Percentiles rank a stretch among this genome's conserved stretches.
Evolutionary conservation across 1,284 basidiomycete species (phyloP).

Genomic region (Moniliella sp.): DNA sequence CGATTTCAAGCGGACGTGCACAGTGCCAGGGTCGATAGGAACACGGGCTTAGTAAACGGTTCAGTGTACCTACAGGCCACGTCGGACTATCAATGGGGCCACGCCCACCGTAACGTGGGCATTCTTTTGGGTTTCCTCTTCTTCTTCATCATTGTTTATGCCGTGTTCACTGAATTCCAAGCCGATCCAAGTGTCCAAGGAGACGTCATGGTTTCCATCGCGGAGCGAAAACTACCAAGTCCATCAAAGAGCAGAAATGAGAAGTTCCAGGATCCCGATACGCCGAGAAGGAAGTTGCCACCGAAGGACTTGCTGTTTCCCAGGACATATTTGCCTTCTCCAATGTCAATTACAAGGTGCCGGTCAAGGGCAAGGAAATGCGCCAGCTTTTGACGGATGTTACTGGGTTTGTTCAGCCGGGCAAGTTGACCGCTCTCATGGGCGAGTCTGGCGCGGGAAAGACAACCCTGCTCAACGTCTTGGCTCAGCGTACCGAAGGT

Average conservation of each 20-base stretch:
- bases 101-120: constrained; percentile 13
- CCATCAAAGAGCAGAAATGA: background rate
- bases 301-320: constrained; percentile 1
- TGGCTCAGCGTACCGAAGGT: constrained; percentile 13
- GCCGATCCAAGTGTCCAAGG: constrained; percentile 13
- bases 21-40: too few relatives aligned
- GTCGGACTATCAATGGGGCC: background rate
- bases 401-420: constrained; percentile 14
- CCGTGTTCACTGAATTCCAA: constrained; percentile 16
- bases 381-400: constrained; percentile 35
- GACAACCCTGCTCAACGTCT: constrained; percentile 20
- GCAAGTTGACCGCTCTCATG: constrained; percentile 23
- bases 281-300: constrained; percentile 1
- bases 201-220: constrained; percentile 20
- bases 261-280: background rate
- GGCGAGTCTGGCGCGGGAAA: constrained; percentile 25
- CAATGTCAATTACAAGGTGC: constrained; percentile 16
- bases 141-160: constrained; percentile 5
- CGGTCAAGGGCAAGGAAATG: constrained; percentile 10
- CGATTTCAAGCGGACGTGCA: too few relatives aligned
- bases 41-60: too few relatives aligned
- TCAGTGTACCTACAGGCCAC: background rate
- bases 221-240: constrained; percentile 1
- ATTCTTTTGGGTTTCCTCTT: constrained; percentile 10
- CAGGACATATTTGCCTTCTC: constrained; percentile 14